phyloP scores from a whole-genome alignment of 106 monocot species.

The Amphibolis antarctica region DNA sequence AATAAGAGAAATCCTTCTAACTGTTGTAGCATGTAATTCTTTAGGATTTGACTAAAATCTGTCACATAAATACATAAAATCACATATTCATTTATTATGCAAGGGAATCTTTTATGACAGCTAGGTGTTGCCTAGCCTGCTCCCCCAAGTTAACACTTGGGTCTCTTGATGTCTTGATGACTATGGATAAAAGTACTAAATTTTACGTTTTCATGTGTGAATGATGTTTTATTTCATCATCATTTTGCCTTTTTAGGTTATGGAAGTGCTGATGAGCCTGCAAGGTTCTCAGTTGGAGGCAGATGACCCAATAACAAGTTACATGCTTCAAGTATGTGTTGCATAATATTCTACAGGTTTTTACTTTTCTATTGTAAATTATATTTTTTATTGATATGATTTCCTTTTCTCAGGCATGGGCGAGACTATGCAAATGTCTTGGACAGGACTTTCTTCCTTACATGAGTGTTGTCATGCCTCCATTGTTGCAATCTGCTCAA shows the following conservation, averaged over 20 bases:
- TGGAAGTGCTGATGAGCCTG: slow-evolving; percentile 94
- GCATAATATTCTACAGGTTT: not conserved
- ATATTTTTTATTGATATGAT: not conserved
- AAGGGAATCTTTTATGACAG: too few relatives aligned
- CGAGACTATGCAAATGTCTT: slow-evolving; percentile 85
- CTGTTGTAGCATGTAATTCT: too few relatives aligned
- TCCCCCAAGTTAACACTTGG: too few relatives aligned
- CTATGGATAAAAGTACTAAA: too few relatives aligned
- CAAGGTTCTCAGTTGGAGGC: slow-evolving; percentile 90
- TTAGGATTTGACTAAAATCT: too few relatives aligned
- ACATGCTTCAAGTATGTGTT: slow-evolving; percentile 71
- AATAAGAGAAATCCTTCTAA: too few relatives aligned
- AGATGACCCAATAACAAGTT: slow-evolving; percentile 88
- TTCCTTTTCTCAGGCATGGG: slow-evolving; percentile 60
- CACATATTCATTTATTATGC: too few relatives aligned
- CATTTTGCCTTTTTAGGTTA: slow-evolving; percentile 49
- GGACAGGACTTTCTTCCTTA: slow-evolving; percentile 98
- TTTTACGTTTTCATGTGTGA: too few relatives aligned
- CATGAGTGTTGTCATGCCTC: slow-evolving; percentile 97
- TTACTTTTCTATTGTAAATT: not conserved
- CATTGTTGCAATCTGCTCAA: slow-evolving; percentile 85
- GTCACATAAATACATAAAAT: too few relatives aligned
- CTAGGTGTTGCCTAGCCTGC: too few relatives aligned
- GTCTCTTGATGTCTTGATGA: too few relatives aligned
- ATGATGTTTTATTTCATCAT: not conserved